phyloP scores from a whole-genome alignment of 768 basidiomycete genomes.

The Mycena belliarum region DNA sequence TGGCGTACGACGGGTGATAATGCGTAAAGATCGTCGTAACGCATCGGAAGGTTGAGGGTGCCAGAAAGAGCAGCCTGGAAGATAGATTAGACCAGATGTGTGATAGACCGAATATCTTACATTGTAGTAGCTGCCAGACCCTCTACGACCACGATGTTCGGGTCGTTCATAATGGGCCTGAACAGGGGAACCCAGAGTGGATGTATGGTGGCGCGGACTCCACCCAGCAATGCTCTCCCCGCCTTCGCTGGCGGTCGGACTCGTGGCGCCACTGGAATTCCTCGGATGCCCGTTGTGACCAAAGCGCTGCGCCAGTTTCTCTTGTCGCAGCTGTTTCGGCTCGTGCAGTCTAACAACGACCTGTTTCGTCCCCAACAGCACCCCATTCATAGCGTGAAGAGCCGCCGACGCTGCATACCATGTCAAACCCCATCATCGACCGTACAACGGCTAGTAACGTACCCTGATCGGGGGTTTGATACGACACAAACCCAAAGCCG shows the following conservation, averaged over 20 bases:
- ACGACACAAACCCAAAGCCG: constrained; percentile 92
- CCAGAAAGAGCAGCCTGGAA: constrained; percentile 77
- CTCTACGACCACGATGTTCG: constrained; percentile 64
- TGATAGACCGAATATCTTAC: constrained; percentile 37
- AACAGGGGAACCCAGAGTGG: constrained; percentile 59
- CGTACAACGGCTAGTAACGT: background rate
- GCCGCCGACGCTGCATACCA: constrained; percentile 61
- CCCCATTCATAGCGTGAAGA: constrained; percentile 80
- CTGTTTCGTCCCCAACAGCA: constrained; percentile 68
- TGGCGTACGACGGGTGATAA: constrained; percentile 87
- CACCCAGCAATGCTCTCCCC: constrained; percentile 77
- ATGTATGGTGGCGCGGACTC: constrained; percentile 65
- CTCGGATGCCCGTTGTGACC: constrained; percentile 76
- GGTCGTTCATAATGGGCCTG: constrained; percentile 53
- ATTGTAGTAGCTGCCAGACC: constrained; percentile 86
- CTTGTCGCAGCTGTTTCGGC: constrained; percentile 88
- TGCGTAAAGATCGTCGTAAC: constrained; percentile 81
- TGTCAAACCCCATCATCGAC: background rate
- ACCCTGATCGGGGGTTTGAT: constrained; percentile 84
- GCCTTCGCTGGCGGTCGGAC: constrained; percentile 79
- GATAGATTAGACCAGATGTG: background rate
- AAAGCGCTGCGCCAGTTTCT: constrained; percentile 84
- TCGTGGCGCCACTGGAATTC: constrained; percentile 80
- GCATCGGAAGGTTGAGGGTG: constrained; percentile 79
- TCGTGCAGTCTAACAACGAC: constrained; percentile 88